Base-by-base conservation (phyloP, 257 asterid genomes). In the Solanum dulcamara region DNA sequence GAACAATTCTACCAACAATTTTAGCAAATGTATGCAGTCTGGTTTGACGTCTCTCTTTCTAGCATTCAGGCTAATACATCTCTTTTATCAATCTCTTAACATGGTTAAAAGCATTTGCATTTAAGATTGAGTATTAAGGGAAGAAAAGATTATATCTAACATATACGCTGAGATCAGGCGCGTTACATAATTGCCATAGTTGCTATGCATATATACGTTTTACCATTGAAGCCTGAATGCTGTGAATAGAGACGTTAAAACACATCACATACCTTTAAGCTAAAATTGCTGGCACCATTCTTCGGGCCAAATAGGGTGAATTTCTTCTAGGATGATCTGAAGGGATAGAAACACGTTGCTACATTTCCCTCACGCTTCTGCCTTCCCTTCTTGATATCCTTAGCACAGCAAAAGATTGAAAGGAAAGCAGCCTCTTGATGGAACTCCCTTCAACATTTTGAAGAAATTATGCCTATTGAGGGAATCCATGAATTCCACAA, bases 1-100 rank as follows among this genome's bases (percentile, higher is more conserved):
- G 35, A 75, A 87, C 62, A 62, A 66, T 32, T 94, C 95, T 35
- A 92, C 95, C 70, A 89, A 92, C 87, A 89, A 91, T 83, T 93
- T 93, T 74, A 88, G 94, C 91, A 84, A 77, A 88, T 95, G 97
- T 92, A 24, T 53, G 67, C 24, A 83, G 35, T 83, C 72, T 48
- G 30, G 40, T 72, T 50, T 59, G 53, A 24, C 64, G 9, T 66
- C 66, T 60, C 67, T 84, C 40, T 81, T 6, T 33, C 35, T 46
- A 46, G 64, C 62, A 48, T 46, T 48, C 62, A 77, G 83, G 83
- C 42, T 48, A 70, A 70, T 68, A 37, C 80, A 20, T 20, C 37
- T 37, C 80, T 5, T n/a, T n/a, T n/a, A n/a, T n/a, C n/a, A n/a
- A n/a, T 66, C 24, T 66, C 75, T 66, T 32, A 66, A 68, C 79